These are phyloP conservation scores for Phytophthora kernoviae DNA, from an alignment of 352 stramenopile genomes.

Conservation along the genomic window DNA sequence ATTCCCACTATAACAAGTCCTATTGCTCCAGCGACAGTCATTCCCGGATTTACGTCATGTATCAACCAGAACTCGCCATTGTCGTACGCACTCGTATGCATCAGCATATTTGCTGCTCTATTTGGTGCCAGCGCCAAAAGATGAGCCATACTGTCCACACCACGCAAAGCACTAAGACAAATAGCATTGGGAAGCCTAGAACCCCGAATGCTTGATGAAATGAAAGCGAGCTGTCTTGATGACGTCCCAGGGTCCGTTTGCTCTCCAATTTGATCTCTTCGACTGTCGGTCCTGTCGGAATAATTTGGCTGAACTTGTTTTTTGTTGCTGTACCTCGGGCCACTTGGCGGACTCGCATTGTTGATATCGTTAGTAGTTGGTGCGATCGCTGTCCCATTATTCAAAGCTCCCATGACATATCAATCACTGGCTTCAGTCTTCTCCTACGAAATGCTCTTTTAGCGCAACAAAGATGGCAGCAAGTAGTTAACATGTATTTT, in stretches of 20 bases:
- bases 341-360: background rate
- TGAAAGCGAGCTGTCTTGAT: slow-evolving; percentile 2
- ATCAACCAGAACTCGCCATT: slow-evolving; percentile 53
- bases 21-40: slow-evolving; percentile 14
- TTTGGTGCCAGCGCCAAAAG: slow-evolving; percentile 43
- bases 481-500: too few species aligned
- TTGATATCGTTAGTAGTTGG: background rate
- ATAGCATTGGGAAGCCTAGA: slow-evolving; percentile 21
- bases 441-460: background rate
- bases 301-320: slow-evolving; percentile 6
- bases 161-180: slow-evolving; percentile 20
- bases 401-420: background rate
- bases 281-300: slow-evolving; percentile 2
- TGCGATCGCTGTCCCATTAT: background rate
- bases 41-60: slow-evolving; percentile 8
- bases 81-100: slow-evolving; percentile 50
- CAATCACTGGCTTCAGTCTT: background rate
- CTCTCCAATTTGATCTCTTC: slow-evolving; percentile 14
- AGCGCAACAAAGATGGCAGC: too few species aligned
- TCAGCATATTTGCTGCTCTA: slow-evolving; percentile 41
- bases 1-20: slow-evolving; percentile 33
- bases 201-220: slow-evolving; percentile 15
- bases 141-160: slow-evolving; percentile 41
- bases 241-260: slow-evolving; percentile 4
- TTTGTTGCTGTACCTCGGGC: background rate